phyloP scores from a whole-genome alignment of 2,329 filamentous ascomycete species.

The Lasiodiplodia gonubiensis region DNA sequence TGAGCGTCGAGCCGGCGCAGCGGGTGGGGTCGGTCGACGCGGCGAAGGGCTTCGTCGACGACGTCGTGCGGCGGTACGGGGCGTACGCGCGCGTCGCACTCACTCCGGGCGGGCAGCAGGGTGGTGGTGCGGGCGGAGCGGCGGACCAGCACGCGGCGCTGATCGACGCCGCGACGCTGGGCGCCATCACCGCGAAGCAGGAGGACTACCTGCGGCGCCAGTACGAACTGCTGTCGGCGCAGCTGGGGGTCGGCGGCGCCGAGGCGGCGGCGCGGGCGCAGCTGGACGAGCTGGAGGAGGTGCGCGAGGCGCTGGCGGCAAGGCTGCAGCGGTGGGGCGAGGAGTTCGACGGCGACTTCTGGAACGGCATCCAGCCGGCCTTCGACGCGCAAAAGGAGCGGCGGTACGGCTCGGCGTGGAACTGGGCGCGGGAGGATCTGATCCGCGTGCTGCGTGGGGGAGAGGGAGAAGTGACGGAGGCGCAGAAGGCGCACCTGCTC shows the following conservation, averaged over 20 bases:
- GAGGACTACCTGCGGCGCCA: background rate
- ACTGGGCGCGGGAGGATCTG: constrained; percentile 42
- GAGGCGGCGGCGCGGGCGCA: background rate
- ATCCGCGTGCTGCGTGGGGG: constrained; percentile 16
- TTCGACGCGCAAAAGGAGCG: constrained; percentile 40
- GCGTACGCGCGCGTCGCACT: background rate
- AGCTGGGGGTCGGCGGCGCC: background rate
- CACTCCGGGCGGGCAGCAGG: background rate
- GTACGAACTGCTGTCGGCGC: background rate
- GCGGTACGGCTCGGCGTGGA: constrained; percentile 46
- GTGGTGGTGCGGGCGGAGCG: background rate
- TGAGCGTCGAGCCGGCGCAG: constrained; percentile 19
- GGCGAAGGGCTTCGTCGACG: constrained; percentile 5
- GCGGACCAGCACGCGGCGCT: background rate
- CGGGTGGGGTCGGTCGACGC: constrained; percentile 1
- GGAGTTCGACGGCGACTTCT: constrained; percentile 42
- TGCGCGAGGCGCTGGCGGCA: constrained; percentile 28
- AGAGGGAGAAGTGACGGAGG: constrained; percentile 91
- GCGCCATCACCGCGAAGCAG: background rate
- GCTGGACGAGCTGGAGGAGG: background rate
- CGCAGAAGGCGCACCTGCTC: constrained; percentile 99
- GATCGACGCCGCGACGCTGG: constrained; percentile 7
- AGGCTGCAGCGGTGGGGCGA: constrained; percentile 36
- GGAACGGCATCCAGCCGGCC: constrained; percentile 38
- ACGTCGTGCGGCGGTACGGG: background rate